phyloP scores from a whole-genome alignment of 148 eudicot genomes.

The Cornus controversa region DNA sequence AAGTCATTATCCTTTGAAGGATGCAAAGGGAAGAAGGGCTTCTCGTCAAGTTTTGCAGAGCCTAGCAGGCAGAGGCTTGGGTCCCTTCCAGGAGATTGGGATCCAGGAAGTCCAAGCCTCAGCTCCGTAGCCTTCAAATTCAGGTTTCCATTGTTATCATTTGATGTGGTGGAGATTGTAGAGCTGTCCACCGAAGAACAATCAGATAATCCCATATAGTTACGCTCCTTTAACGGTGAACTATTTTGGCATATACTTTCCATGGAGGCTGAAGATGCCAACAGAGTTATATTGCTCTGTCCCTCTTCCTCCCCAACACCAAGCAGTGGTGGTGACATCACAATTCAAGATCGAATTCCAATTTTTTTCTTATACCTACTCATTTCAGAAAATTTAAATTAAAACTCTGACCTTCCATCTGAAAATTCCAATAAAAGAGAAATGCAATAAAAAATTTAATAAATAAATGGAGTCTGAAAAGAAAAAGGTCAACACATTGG shows the following conservation, averaged over 20 bases:
- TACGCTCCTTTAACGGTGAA: constrained; percentile 34
- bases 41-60: constrained; percentile 38
- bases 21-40: constrained; percentile 43
- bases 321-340: constrained; percentile 42
- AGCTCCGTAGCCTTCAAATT: constrained; percentile 67
- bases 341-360: neutral
- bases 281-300: constrained; percentile 31
- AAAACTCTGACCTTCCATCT: constrained; percentile 15
- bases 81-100: constrained; percentile 46
- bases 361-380: constrained; percentile 4
- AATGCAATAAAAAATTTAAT: neutral
- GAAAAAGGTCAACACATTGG: neutral
- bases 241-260: constrained; percentile 21
- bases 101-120: constrained; percentile 66
- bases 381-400: neutral
- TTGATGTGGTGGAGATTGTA: constrained; percentile 29
- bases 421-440: neutral
- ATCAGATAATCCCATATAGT: constrained; percentile 56
- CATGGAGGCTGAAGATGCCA: constrained; percentile 31
- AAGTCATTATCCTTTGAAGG: constrained; percentile 39
- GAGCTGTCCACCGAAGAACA: constrained; percentile 59
- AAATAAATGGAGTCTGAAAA: neutral
- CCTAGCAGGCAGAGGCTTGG: constrained; percentile 26
- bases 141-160: constrained; percentile 29
- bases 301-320: constrained; percentile 29